These are phyloP conservation scores for Phytophthora ohioensis DNA, from an alignment of 352 stramenopile genomes.

Conservation along the genomic window DNA sequence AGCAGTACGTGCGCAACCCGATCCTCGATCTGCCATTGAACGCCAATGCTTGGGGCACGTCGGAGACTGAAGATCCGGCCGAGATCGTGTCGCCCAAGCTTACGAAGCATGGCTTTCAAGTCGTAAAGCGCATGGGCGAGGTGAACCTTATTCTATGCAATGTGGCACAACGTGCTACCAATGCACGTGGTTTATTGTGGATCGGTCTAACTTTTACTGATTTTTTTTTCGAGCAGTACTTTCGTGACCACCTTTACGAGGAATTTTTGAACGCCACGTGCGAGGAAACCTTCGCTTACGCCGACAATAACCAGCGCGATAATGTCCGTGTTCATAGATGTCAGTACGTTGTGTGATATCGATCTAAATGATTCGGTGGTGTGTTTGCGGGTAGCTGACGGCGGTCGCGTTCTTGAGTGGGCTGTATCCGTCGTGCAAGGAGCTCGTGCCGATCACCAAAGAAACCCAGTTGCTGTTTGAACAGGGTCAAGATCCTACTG, in stretches of 20 bases:
- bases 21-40: conserved; percentile 61
- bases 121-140: conserved; percentile 74
- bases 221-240: conserved; percentile 58
- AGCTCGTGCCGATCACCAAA: conserved; percentile 63
- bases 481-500: conserved; percentile 75
- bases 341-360: background rate
- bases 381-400: conserved; percentile 52
- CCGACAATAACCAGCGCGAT: conserved; percentile 78
- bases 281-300: conserved; percentile 70
- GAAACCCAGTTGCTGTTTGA: conserved; percentile 74
- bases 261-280: conserved; percentile 67
- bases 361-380: background rate
- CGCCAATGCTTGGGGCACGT: conserved; percentile 72
- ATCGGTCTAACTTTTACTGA: conserved; percentile 12
- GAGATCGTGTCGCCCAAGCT: conserved; percentile 82
- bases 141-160: conserved; percentile 28
- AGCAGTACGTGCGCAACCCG: conserved; percentile 73
- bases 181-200: conserved; percentile 8
- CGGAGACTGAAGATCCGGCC: conserved; percentile 63
- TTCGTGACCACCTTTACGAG: conserved; percentile 70
- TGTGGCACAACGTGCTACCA: background rate
- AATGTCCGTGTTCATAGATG: conserved; percentile 47
- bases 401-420: conserved; percentile 68
- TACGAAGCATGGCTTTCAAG: conserved; percentile 73
- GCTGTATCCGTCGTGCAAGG: conserved; percentile 62